Conservation (phyloP, 805 yeast species). For the Cyberlindnera xylosilytica region DNA sequence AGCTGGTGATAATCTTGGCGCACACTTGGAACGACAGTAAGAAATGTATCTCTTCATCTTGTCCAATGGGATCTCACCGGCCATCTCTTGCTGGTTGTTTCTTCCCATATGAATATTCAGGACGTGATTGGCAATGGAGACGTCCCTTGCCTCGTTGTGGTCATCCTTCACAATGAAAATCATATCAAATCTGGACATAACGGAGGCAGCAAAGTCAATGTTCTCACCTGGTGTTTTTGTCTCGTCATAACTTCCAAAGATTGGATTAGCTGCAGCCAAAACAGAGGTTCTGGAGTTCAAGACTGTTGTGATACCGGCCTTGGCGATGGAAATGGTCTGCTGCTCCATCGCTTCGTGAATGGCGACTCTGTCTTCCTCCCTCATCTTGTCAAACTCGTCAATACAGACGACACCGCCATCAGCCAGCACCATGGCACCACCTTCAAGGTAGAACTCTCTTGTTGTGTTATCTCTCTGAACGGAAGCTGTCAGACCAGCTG, state of each 20-base stretch:
- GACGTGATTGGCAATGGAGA: constrained; percentile 90
- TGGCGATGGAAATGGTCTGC: constrained; percentile 97
- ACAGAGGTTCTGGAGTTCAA: constrained; percentile 95
- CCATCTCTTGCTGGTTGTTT: constrained; percentile 49
- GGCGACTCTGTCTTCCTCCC: constrained; percentile 98
- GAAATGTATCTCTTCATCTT: constrained; percentile 91
- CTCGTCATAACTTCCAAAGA: constrained; percentile 95
- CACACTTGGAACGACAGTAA: constrained; percentile 85
- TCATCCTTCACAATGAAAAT: constrained; percentile 95
- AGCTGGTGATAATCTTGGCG: constrained; percentile 84
- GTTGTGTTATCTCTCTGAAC: constrained; percentile 90
- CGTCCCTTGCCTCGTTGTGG: constrained; percentile 82
- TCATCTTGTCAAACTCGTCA: constrained; percentile 98
- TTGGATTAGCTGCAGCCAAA: constrained; percentile 96
- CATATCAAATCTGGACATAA: constrained; percentile 97
- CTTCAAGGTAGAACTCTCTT: constrained; percentile 92
- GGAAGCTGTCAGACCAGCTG: constrained; percentile 98
- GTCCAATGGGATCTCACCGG: constrained; percentile 81
- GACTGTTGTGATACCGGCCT: constrained; percentile 97
- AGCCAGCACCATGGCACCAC: constrained; percentile 99
- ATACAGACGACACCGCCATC: constrained; percentile 99
- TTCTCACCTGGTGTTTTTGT: constrained; percentile 96
- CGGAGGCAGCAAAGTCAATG: constrained; percentile 95
- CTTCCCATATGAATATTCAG: constrained; percentile 91
- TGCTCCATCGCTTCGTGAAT: constrained; percentile 99